Evolutionary conservation across 768 basidiomycete genomes (phyloP), one percentile per base, ranked within the genome.

Genomic region (Clitopilus hobsonii): DNA sequence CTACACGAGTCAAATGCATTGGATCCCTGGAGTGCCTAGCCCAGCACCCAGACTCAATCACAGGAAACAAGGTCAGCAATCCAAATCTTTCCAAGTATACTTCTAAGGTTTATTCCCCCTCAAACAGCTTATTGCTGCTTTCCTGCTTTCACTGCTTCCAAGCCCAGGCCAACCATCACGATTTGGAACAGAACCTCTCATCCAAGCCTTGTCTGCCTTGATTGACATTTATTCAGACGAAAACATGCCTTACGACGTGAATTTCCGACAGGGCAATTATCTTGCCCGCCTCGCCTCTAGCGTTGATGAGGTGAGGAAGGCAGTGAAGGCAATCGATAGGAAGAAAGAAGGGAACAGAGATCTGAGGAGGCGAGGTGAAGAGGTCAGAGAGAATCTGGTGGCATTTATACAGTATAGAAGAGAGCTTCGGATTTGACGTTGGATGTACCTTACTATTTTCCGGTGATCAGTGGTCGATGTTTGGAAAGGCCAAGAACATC

Each of bases 191-290:
- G 91, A 94, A 65, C 79, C 88, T 0, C 74, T 89, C 52, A 77
- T 97, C 23, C 91, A 94, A 62, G 83, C 84, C 1, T 75, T 81
- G 7, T 92, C 94, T 13, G 89, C 89, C 23, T 74, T 97, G 45
- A 90, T 97, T 55, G 94, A 97, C 66, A 91, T 96, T 51, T 98
- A 89, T 67, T 91, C 94, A 3, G 94, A 98, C 70, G 94, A 98
- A 69, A 77, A 70, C 6, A 68, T 83, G 53, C 79, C 86, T 0
- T 94, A 90, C 64, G 94, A 98, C 65, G 65, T 83, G 55, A 91
- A 91, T 66, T 94, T 94, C 74, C 79, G 83, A 38, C 72, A 85
- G 54, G 82, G 82, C 0, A 66, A 70, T 13, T 89, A 80, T 63
- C 69, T 88, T 0, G 76, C 75, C 16, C 72, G 71, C 51, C 77